These are phyloP conservation scores for Ogataea ramenticola DNA, from an alignment of 805 yeast species.

Conservation along the genomic window DNA sequence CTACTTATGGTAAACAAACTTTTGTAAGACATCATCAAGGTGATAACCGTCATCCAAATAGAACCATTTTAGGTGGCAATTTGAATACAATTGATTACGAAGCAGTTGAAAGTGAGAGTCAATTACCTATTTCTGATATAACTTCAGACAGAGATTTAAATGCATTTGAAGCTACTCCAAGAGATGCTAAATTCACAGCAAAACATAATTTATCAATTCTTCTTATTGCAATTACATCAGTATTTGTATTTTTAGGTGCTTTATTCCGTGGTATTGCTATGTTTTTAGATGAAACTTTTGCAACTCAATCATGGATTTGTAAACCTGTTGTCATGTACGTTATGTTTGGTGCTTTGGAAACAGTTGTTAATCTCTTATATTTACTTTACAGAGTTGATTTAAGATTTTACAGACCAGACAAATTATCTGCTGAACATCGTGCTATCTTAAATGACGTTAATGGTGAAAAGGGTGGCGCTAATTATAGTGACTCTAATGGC, in stretches of 20 bases:
- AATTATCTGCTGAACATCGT: constrained; percentile 5
- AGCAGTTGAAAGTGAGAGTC: constrained; percentile 2
- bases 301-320: constrained; percentile 35
- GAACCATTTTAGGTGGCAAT: constrained; percentile 24
- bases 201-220: constrained; percentile 45
- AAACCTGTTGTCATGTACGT: constrained; percentile 57
- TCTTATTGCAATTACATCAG: constrained; percentile 37
- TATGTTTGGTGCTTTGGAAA: constrained; percentile 63
- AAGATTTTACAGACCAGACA: constrained; percentile 73
- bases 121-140: neutral
- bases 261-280: constrained; percentile 42
- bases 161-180: neutral
- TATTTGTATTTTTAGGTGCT: constrained; percentile 43
- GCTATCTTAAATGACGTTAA: neutral
- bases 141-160: neutral
- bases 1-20: constrained; percentile 21
- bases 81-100: constrained; percentile 3
- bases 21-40: constrained; percentile 15
- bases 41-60: constrained; percentile 8
- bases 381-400: constrained; percentile 63
- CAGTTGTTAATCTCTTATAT: constrained; percentile 47
- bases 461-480: neutral
- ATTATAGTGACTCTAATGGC: neutral
- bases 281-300: constrained; percentile 28
- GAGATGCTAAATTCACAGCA: constrained; percentile 16